Evolutionary conservation across 805 yeast species (phyloP).

Genomic region (Wickerhamomyces ciferrii): DNA sequence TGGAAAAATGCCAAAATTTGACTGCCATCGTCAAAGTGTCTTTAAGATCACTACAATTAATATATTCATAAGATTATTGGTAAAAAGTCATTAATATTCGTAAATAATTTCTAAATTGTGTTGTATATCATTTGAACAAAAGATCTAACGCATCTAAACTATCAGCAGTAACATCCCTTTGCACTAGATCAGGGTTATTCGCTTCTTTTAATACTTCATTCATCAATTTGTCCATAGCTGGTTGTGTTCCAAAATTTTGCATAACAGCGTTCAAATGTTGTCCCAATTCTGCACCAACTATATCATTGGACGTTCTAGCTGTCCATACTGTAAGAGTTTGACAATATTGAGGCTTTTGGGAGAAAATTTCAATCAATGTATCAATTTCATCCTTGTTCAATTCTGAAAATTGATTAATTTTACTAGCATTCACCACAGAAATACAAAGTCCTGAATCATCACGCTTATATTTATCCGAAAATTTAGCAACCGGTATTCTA

Average conservation of each 20-base stretch:
- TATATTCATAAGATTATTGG: no score
- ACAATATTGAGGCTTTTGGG: not conserved
- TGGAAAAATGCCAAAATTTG: not conserved
- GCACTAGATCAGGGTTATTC: not conserved
- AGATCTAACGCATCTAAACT: not conserved
- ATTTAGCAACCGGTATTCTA: not conserved
- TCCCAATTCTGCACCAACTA: not conserved
- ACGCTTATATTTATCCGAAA: not conserved
- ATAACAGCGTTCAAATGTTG: not conserved
- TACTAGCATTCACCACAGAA: not conserved
- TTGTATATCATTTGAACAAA: not conserved
- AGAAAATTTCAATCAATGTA: not conserved
- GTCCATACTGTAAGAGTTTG: not conserved
- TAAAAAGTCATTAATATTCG: no score
- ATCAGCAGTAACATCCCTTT: not conserved
- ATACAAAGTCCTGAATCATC: not conserved
- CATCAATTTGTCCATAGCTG: not conserved
- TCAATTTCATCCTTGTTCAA: not conserved
- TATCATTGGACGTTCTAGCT: not conserved
- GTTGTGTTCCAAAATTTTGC: not conserved
- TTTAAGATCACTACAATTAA: no score
- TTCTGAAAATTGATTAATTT: not conserved
- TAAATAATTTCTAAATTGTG: no score
- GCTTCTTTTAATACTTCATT: not conserved
- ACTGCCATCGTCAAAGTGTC: not conserved